These are phyloP conservation scores for Paracoccidioides lutzii DNA, from an alignment of 2,329 filamentous ascomycete genomes.

Conservation along the genomic window DNA sequence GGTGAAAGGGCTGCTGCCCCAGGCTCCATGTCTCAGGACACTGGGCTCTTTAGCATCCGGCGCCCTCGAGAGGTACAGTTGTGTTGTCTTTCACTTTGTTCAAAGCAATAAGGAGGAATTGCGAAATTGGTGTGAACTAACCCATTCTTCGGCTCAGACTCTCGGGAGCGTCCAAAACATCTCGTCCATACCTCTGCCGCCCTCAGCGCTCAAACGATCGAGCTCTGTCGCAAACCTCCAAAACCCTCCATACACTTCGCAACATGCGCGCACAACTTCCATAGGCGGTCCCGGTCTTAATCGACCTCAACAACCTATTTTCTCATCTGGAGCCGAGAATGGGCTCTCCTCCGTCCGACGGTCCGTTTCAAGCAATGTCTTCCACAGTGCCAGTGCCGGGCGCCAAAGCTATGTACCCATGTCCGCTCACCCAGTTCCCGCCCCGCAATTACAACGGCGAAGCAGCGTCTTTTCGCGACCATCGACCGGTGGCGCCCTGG, in stretches of 20 bases:
- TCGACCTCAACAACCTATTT: conserved; percentile 74
- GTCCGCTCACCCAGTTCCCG: conserved; percentile 33
- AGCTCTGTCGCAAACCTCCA: conserved; percentile 60
- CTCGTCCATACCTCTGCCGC: conserved; percentile 75
- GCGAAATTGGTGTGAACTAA: conserved; percentile 11
- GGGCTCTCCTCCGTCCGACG: conserved; percentile 73
- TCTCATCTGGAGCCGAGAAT: conserved; percentile 58
- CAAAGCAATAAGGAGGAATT: background rate
- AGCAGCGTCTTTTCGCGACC: conserved; percentile 77
- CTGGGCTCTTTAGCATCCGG: conserved; percentile 80
- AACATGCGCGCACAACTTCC: conserved; percentile 71
- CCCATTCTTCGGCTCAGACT: conserved; percentile 40
- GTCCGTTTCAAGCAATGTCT: conserved; percentile 59
- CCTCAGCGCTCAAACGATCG: conserved; percentile 86
- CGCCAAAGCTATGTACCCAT: conserved; percentile 60
- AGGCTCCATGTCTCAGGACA: conserved; percentile 67
- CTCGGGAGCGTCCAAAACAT: conserved; percentile 73
- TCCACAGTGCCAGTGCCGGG: conserved; percentile 44
- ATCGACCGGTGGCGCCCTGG: conserved; percentile 53
- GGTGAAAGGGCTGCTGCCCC: conserved; percentile 19
- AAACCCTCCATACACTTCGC: conserved; percentile 50
- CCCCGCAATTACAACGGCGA: conserved; percentile 43
- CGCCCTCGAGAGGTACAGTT: conserved; percentile 67
- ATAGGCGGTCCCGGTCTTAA: conserved; percentile 78
- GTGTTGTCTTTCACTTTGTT: background rate